Conservation (phyloP, 1,284 basidiomycete species). For the Flammula alnicola region DNA sequence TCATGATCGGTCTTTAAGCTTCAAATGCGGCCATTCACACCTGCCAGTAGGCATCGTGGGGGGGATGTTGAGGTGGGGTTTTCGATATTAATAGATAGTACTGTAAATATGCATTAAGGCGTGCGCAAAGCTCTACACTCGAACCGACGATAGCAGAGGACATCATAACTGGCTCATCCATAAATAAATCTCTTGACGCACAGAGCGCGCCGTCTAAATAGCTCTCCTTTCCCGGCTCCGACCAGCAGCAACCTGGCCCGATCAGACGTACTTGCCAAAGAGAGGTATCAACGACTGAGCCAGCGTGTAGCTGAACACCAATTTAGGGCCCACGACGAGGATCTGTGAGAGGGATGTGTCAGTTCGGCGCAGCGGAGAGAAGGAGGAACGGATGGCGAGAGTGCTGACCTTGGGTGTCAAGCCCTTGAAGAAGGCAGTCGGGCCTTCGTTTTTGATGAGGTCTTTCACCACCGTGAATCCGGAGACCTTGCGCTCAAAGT, state of each 20-base stretch:
- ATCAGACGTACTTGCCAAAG: constrained; percentile 88
- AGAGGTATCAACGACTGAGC: constrained; percentile 96
- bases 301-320: constrained; percentile 97
- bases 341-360: constrained; percentile 57
- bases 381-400: not conserved
- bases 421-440: constrained; percentile 93
- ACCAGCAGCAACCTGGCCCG: no score
- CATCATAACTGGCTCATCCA: constrained; percentile 10
- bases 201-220: no score
- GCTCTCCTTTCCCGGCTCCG: no score
- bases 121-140: not conserved
- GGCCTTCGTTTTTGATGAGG: constrained; percentile 87
- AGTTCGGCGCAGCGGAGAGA: not conserved
- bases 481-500: constrained; percentile 92
- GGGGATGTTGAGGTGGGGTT: constrained; percentile 3
- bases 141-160: constrained; percentile 3
- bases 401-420: constrained; percentile 84
- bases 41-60: not conserved
- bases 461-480: constrained; percentile 90
- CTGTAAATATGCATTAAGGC: constrained; percentile 7
- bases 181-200: constrained; percentile 10
- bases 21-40: no score
- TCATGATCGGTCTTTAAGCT: no score
- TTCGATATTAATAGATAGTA: constrained; percentile 7
- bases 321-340: constrained; percentile 95